These are phyloP conservation scores for Aspergillus nomiae DNA, from an alignment of 2,329 filamentous ascomycete species.

Conservation along the genomic window DNA sequence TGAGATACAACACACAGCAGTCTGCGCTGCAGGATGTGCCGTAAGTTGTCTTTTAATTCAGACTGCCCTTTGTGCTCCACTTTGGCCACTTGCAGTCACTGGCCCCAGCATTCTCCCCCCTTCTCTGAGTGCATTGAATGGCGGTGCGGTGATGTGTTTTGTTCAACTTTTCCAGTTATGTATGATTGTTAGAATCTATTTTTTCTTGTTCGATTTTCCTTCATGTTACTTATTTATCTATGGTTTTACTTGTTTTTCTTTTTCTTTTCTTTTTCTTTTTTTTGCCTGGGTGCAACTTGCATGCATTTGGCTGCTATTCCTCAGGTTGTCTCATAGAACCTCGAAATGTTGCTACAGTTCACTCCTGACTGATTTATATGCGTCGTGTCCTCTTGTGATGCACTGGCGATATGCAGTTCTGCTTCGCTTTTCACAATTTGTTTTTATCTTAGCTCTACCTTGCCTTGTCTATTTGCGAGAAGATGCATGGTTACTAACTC, in stretches of 20 bases:
- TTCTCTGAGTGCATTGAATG: slow-evolving; percentile 34
- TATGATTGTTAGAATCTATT: background rate
- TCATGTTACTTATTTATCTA: background rate
- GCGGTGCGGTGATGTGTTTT: slow-evolving; percentile 22
- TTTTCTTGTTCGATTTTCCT: background rate
- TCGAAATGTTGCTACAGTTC: slow-evolving; percentile 15
- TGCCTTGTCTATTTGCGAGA: background rate
- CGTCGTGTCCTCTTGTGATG: slow-evolving; percentile 16
- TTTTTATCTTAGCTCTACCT: slow-evolving; percentile 5
- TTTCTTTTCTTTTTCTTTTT: background rate
- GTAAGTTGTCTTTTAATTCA: slow-evolving; percentile 55
- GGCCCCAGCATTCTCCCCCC: slow-evolving; percentile 31
- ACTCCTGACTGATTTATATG: slow-evolving; percentile 12
- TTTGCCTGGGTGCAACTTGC: slow-evolving; percentile 30
- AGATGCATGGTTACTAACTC: slow-evolving; percentile 16
- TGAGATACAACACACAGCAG: slow-evolving; percentile 56
- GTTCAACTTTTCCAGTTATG: slow-evolving; percentile 1
- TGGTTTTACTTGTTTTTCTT: too few species aligned
- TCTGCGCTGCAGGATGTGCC: slow-evolving; percentile 54
- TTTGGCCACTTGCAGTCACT: slow-evolving; percentile 33
- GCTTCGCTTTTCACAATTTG: background rate
- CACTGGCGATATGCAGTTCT: background rate
- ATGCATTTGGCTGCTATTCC: slow-evolving; percentile 25
- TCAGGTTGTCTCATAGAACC: slow-evolving; percentile 10
- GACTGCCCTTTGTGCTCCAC: slow-evolving; percentile 35